Conservation (phyloP, 2,329 filamentous ascomycete species). For the Hortaea werneckii region DNA sequence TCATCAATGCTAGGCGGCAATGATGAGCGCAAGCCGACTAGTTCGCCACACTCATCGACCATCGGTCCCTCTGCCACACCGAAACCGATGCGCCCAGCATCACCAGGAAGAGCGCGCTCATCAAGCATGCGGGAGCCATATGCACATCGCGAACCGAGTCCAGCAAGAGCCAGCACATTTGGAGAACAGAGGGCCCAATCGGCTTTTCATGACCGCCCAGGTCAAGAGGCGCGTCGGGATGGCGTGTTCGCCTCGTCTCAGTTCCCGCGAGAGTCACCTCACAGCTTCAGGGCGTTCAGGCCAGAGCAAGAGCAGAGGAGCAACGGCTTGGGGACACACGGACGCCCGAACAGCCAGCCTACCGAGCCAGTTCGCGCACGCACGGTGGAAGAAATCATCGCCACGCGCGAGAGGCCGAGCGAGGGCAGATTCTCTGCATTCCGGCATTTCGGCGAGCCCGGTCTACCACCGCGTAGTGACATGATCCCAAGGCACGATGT, state of each 20-base stretch:
- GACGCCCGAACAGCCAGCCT: slow-evolving; percentile 28
- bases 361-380: slow-evolving; percentile 12
- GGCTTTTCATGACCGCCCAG: slow-evolving; percentile 13
- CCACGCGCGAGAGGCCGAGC: slow-evolving; percentile 14
- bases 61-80: slow-evolving; percentile 21
- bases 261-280: slow-evolving; percentile 20
- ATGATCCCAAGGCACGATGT: slow-evolving; percentile 14
- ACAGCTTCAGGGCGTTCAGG: slow-evolving; percentile 23
- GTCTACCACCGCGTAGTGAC: slow-evolving; percentile 7
- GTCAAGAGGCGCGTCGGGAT: slow-evolving; percentile 18
- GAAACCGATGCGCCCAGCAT: slow-evolving; percentile 39
- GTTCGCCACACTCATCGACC: slow-evolving; percentile 23
- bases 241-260: slow-evolving; percentile 24
- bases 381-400: slow-evolving; percentile 13
- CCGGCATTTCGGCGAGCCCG: slow-evolving; percentile 17
- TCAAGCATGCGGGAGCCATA: slow-evolving; percentile 26
- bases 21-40: slow-evolving; percentile 18
- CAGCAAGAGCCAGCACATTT: slow-evolving; percentile 13
- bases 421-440: slow-evolving; percentile 15
- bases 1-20: slow-evolving; percentile 55
- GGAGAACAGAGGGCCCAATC: slow-evolving; percentile 16
- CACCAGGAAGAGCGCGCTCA: slow-evolving; percentile 30
- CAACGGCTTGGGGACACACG: slow-evolving; percentile 14
- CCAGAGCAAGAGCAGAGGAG: slow-evolving; percentile 13
- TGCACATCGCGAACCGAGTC: slow-evolving; percentile 18